Evolutionary conservation across 1,284 basidiomycete genomes (phyloP), one percentile per base, ranked within the genome.

Genomic region (Pascua sp.): DNA sequence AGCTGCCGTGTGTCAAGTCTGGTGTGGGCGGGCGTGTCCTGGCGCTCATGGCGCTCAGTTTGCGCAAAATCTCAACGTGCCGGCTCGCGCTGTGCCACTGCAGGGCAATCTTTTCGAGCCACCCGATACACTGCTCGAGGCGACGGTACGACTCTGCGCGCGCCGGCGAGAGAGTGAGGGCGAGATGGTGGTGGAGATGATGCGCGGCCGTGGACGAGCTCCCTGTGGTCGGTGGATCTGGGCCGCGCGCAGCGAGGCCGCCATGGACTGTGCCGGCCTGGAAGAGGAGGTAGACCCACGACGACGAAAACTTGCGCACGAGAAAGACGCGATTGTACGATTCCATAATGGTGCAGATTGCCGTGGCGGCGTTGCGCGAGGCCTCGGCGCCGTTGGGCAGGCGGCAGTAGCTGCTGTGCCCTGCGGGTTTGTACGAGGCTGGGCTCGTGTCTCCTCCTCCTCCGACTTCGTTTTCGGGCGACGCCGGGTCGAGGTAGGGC

Each of bases 211-310:
- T 5, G 15, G 9, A 32, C 24, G 36, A 7, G 15, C n/a, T 24
- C 7, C 4, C 24, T 5, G 45, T 41, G 3, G 36, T 45, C 5
- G 47, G 11, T 5, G 38, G 16, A 12, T 15, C 42, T 9, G 53
- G 53, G 2, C 46, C 49, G 16, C 59, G 57, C 5, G 54, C 51
- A 0, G 60, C 60, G 10, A 62, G 52, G 2, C 60, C 60, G 1
- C 57, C 60, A 12, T 59, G 57, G 12, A 62, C 60, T 0, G 60
- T 59, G 7, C 48, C 57, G 10, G 60, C 60, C 47, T 62, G 60
- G 57, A 59, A 62, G 11, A 56, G 49, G 49, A 62, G 60, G 43
- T 62, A 62, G 10, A 59, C 55, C 60, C 60, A 62, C 8, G 57
- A 56, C 4, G 41, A 45, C 0, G 60, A 48, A 24, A 56, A 62